phyloP scores from a whole-genome alignment of 805 yeast genomes.

The Martiniozyma abietophila region DNA sequence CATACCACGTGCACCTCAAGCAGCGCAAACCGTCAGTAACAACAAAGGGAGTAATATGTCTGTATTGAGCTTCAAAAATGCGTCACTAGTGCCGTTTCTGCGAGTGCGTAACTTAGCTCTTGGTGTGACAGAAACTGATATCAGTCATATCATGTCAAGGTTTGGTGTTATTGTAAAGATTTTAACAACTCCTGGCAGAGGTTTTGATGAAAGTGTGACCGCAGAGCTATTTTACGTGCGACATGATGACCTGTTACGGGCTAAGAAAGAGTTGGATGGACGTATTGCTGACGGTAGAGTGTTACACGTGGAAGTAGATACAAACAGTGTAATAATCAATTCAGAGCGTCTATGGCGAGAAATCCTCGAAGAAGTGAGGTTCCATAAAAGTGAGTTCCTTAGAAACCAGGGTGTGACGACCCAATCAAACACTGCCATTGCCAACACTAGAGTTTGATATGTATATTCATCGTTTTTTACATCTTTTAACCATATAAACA shows the following conservation, averaged over 20 bases:
- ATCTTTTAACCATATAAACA: no score
- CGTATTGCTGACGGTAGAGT: slow-evolving; percentile 13
- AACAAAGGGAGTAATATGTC: not conserved
- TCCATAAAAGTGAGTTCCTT: not conserved
- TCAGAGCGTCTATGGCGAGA: slow-evolving; percentile 10
- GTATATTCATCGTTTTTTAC: no score
- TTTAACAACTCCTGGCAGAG: slow-evolving; percentile 3
- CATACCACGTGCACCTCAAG: not conserved
- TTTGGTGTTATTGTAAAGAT: slow-evolving; percentile 17
- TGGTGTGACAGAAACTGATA: slow-evolving; percentile 24
- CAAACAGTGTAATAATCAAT: slow-evolving; percentile 8
- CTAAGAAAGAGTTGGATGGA: slow-evolving; percentile 7
- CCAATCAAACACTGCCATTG: no score
- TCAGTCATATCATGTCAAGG: slow-evolving; percentile 18
- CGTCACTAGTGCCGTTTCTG: slow-evolving; percentile 18
- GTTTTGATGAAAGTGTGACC: slow-evolving; percentile 6
- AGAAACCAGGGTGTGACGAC: no score
- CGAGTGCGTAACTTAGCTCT: slow-evolving; percentile 24
- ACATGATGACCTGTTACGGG: slow-evolving; percentile 8
- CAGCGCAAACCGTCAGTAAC: not conserved
- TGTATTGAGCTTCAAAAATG: slow-evolving; percentile 17
- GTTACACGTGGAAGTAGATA: slow-evolving; percentile 8
- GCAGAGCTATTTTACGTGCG: slow-evolving; percentile 15
- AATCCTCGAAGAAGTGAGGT: slow-evolving; percentile 7
- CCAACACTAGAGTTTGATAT: no score